Conservation (phyloP, 306 rosid species). For the Cicer pinnatifidum region DNA sequence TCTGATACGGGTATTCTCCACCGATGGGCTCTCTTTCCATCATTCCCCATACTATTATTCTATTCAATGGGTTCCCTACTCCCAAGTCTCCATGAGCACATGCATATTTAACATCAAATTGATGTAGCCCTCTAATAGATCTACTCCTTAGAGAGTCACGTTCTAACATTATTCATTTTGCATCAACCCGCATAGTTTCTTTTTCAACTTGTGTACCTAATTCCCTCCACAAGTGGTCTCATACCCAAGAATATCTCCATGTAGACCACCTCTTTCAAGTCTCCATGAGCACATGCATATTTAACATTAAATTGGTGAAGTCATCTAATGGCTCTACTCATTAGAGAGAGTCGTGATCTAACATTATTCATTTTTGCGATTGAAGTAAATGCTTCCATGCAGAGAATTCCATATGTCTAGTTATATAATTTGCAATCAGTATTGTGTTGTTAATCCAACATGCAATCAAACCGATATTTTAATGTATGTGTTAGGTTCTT, state of each 20-base stretch:
- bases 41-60: neutral
- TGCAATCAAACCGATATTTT: constrained; percentile 2
- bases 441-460: neutral
- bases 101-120: neutral
- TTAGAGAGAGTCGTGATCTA: neutral
- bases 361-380: neutral
- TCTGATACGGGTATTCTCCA: neutral
- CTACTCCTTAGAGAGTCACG: neutral
- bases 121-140: too few relatives aligned
- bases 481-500: too few relatives aligned
- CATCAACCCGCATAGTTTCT: too few relatives aligned
- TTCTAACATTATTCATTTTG: neutral
- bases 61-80: neutral
- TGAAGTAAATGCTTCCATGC: neutral
- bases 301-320: neutral
- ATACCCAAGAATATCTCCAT: neutral
- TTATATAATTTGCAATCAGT: neutral
- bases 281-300: neutral
- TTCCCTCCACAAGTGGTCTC: neutral
- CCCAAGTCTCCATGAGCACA: neutral
- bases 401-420: neutral
- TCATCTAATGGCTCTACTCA: too few relatives aligned
- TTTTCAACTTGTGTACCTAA: neutral
- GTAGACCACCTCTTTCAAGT: neutral
- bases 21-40: neutral